Percentiles rank a stretch among this genome's conserved stretches.
These are phyloP conservation scores for Pyrenula aspistea DNA, from an alignment of 495 filamentous ascomycete genomes.

Conservation along the genomic window DNA sequence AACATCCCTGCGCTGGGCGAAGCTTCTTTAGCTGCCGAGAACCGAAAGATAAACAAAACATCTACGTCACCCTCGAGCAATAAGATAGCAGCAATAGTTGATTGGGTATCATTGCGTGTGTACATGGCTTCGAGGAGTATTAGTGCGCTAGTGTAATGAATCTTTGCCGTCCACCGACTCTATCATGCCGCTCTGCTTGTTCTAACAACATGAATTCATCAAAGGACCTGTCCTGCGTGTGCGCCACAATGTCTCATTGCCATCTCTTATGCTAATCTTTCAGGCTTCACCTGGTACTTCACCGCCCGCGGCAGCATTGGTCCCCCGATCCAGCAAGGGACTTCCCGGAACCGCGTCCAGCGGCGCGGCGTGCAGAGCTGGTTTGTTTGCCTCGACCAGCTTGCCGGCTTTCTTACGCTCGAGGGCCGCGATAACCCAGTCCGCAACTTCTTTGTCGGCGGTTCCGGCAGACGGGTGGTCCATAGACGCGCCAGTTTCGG, in stretches of 20 bases:
- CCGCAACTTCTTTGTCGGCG: conserved; percentile 67
- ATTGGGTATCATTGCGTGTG: too few species aligned
- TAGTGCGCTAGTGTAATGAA: too few species aligned
- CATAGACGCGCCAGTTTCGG: conserved; percentile 19
- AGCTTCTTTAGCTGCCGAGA: neutral
- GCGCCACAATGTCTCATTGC: neutral
- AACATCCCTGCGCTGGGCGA: neutral
- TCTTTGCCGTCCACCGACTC: too few species aligned
- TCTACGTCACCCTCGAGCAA: neutral
- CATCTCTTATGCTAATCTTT: too few species aligned
- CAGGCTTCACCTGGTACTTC: too few species aligned
- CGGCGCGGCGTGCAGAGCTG: conserved; percentile 69
- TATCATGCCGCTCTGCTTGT: neutral
- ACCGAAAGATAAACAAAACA: neutral
- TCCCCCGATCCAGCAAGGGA: conserved; percentile 15
- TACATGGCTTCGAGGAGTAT: too few species aligned
- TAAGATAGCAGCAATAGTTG: too few species aligned
- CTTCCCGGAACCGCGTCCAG: conserved; percentile 44
- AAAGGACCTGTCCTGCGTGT: neutral
- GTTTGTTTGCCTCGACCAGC: conserved; percentile 36
- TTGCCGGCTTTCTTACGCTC: conserved; percentile 44
- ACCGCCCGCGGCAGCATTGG: too few species aligned
- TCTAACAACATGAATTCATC: neutral
- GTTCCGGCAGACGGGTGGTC: conserved; percentile 29
- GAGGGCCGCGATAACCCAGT: conserved; percentile 70